A percentile compares a stretch with the other conserved stretches of the same genome.
phyloP scores from a whole-genome alignment of 306 rosid species.

The Fagus crenata region DNA sequence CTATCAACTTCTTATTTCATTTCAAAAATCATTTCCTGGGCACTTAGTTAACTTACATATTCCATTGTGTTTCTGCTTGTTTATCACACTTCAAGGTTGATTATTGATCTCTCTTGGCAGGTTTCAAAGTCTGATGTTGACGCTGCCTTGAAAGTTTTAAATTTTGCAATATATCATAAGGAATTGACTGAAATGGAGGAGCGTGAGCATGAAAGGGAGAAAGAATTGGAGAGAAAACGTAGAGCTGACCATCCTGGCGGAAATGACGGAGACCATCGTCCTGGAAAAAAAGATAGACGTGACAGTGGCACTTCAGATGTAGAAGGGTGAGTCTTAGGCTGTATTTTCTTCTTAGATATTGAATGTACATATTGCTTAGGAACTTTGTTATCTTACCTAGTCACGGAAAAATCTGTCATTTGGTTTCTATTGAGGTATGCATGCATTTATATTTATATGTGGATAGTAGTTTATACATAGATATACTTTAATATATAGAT shows the following conservation, averaged over 20 bases:
- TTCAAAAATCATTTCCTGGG: background rate
- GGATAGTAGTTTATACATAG: background rate
- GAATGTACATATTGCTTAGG: slow-evolving; percentile 1
- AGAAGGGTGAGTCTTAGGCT: slow-evolving; percentile 51
- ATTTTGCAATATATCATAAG: slow-evolving; percentile 92
- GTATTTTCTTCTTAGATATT: slow-evolving; percentile 9
- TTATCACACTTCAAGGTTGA: background rate
- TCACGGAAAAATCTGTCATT: background rate
- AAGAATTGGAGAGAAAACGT: slow-evolving; percentile 65
- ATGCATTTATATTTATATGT: background rate
- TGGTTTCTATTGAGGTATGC: background rate
- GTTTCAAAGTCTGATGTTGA: slow-evolving; percentile 90
- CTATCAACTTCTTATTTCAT: background rate
- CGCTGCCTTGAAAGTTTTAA: slow-evolving; percentile 75
- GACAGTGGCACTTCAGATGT: slow-evolving; percentile 38
- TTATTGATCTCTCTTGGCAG: slow-evolving; percentile 40
- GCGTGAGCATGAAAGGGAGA: slow-evolving; percentile 77
- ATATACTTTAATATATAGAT: background rate
- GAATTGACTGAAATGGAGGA: slow-evolving; percentile 95
- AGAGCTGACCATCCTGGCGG: slow-evolving; percentile 51
- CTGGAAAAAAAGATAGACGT: slow-evolving; percentile 49
- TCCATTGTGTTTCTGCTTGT: background rate
- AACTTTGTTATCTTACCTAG: background rate
- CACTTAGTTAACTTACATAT: background rate
- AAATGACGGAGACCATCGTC: slow-evolving; percentile 39